phyloP scores from a whole-genome alignment of 306 rosid species.

The Glycyrrhiza uralensis region DNA sequence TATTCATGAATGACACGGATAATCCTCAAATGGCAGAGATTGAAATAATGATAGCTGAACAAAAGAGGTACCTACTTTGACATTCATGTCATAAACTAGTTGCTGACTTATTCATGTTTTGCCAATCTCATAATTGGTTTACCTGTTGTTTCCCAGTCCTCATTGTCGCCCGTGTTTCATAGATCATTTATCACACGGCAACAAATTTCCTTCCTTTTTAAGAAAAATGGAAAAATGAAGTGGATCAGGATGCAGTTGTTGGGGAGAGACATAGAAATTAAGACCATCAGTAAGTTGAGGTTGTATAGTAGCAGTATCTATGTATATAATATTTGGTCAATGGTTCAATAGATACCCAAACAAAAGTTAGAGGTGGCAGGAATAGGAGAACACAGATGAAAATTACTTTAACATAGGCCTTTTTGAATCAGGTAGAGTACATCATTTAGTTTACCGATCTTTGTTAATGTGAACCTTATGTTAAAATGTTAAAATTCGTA shows the following conservation, averaged over 20 bases:
- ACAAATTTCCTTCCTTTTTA: neutral
- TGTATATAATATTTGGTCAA: neutral
- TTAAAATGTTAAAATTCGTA: neutral
- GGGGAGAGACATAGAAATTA: neutral
- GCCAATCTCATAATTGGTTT: neutral
- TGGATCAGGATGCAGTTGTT: neutral
- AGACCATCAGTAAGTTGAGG: neutral
- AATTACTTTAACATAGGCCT: neutral
- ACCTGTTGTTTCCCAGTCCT: neutral
- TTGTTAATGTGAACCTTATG: neutral
- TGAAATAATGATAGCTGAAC: conserved; percentile 95
- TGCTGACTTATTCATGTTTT: neutral
- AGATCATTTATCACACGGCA: neutral
- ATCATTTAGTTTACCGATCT: neutral
- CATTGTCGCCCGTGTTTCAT: neutral
- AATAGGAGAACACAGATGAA: neutral
- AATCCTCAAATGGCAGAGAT: conserved; percentile 75
- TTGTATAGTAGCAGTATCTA: neutral
- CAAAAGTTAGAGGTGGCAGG: neutral
- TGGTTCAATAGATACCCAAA: neutral
- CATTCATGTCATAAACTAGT: conserved; percentile 21
- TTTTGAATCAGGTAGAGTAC: neutral
- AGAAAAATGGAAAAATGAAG: too few species aligned
- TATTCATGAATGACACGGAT: conserved; percentile 79
- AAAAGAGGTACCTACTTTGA: conserved; percentile 51